phyloP scores from a whole-genome alignment of 768 basidiomycete genomes.

The Boletus vermiculosoides region DNA sequence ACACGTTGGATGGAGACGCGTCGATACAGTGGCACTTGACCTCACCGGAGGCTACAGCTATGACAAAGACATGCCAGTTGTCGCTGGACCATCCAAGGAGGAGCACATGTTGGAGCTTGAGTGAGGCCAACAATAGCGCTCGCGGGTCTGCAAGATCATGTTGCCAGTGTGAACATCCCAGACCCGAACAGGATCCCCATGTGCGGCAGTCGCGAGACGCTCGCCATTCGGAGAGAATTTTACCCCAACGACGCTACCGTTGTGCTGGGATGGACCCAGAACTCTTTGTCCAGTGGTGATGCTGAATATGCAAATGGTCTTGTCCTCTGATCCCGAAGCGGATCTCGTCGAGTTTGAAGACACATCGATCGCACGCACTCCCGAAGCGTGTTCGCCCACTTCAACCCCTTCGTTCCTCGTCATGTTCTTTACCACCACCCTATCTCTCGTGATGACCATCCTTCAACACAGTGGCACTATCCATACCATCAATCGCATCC shows the following conservation, averaged over 20 bases:
- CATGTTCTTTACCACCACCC: too few relatives aligned
- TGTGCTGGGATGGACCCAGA: conserved; percentile 3
- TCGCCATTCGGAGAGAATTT: conserved; percentile 7
- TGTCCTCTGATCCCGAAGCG: too few relatives aligned
- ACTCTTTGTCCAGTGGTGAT: conserved; percentile 3
- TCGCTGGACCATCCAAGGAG: not conserved
- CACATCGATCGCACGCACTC: too few relatives aligned
- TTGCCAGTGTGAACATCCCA: conserved; percentile 3
- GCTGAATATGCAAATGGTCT: conserved; percentile 4
- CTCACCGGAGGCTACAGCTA: not conserved
- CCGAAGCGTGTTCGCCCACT: too few relatives aligned
- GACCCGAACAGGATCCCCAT: not conserved
- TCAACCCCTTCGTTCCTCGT: too few relatives aligned
- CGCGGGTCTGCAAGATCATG: not conserved
- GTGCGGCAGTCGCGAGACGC: not conserved
- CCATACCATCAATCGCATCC: not conserved
- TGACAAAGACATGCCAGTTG: not conserved
- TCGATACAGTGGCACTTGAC: too few relatives aligned
- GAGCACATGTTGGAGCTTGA: not conserved
- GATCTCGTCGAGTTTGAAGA: too few relatives aligned
- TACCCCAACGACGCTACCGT: not conserved
- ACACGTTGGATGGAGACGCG: fast-evolving
- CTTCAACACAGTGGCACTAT: conserved; percentile 1
- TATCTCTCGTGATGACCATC: too few relatives aligned
- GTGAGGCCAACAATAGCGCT: too few relatives aligned